These are phyloP conservation scores for Parietaria judaica DNA, from an alignment of 306 rosid genomes.

Conservation along the genomic window DNA sequence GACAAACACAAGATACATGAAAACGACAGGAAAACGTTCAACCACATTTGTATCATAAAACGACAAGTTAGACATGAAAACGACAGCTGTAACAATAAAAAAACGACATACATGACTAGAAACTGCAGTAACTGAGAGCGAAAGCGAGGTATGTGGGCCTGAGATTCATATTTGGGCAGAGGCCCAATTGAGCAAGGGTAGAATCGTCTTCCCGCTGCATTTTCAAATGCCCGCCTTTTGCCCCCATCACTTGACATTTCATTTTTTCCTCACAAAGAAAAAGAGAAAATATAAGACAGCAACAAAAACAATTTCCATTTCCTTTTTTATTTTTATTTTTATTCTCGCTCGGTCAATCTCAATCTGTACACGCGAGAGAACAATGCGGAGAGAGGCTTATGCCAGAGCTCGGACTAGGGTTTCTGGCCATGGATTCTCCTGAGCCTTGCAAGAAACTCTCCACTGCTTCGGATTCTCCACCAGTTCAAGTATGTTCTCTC, in stretches of 20 bases:
- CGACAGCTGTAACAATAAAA: background rate
- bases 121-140: background rate
- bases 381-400: constrained; percentile 23
- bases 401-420: constrained; percentile 16
- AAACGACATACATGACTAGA: background rate
- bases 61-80: background rate
- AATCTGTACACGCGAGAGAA: constrained; percentile 18
- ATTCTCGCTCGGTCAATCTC: constrained; percentile 5
- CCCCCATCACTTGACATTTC: background rate
- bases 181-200: background rate
- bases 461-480: constrained; percentile 28
- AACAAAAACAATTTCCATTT: background rate
- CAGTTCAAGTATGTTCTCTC: constrained; percentile 29
- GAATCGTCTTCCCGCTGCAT: constrained; percentile 6
- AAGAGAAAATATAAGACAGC: background rate
- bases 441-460: constrained; percentile 22
- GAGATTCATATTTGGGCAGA: background rate
- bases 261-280: background rate
- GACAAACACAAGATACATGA: too few species aligned
- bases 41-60: background rate
- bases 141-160: background rate
- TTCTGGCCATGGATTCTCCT: constrained; percentile 44
- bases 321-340: background rate
- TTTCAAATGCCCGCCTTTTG: constrained; percentile 50
- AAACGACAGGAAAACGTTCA: background rate